Evolutionary conservation across 805 yeast species (phyloP).

Genomic region (Candida caryicola): DNA sequence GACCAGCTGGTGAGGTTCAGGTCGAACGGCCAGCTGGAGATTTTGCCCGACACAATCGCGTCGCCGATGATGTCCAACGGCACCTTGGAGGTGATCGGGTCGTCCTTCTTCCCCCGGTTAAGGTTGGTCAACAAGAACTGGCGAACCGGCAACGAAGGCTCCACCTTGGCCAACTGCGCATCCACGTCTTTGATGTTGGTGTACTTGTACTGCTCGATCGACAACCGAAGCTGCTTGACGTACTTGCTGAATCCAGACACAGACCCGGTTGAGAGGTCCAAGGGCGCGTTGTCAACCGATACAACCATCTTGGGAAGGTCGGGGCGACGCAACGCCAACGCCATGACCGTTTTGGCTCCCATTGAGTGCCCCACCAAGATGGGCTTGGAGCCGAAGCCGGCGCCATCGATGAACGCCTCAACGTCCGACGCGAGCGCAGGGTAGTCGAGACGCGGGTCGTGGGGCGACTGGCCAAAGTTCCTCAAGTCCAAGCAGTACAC

Average conservation of each 20-base stretch:
- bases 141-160: conserved; percentile 56
- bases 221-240: conserved; percentile 57
- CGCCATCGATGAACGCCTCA: conserved; percentile 59
- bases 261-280: conserved; percentile 52
- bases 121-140: conserved; percentile 78
- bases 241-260: conserved; percentile 60
- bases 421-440: conserved; percentile 83
- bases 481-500: conserved; percentile 75
- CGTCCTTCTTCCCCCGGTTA: conserved; percentile 40
- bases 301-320: conserved; percentile 59
- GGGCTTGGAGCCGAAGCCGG: conserved; percentile 42
- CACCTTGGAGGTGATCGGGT: conserved; percentile 50
- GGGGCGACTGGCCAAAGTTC: conserved; percentile 94
- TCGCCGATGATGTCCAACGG: conserved; percentile 72
- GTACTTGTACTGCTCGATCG: conserved; percentile 47
- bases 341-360: conserved; percentile 97
- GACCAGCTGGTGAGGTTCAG: conserved; percentile 52
- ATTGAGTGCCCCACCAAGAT: conserved; percentile 78
- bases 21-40: conserved; percentile 77
- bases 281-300: conserved; percentile 89
- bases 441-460: conserved; percentile 66
- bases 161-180: conserved; percentile 57
- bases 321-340: conserved; percentile 67
- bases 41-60: conserved; percentile 58
- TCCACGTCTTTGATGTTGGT: conserved; percentile 66